Base-by-base conservation (phyloP, 179 eudicot species). In the Beta lomatogona region DNA sequence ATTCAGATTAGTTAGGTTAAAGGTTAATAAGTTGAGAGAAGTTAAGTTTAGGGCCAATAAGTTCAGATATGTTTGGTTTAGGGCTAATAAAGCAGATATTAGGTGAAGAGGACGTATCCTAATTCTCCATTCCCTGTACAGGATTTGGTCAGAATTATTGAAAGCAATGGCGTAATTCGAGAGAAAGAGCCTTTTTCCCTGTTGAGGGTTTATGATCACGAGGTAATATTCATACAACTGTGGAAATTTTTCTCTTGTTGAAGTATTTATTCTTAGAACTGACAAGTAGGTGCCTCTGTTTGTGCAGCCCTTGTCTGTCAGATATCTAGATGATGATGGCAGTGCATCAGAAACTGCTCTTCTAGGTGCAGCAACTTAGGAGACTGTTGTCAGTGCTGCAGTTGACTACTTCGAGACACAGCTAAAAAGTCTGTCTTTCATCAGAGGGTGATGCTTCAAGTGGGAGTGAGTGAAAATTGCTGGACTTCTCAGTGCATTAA, bases 171-270 rank as follows among this genome's bases (percentile, higher is more conserved):
- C 21, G 98, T 93, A 80, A 79, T 90, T 78, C 77, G 85, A 55
- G 97, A 91, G 83, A 82, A 89, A 79, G 98, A 95, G 77, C 97
- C 98, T 48, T 95, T 95, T 88, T 90, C 81, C 82, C 86, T 95
- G 74, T 89, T 93, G 77, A 86, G 91, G 74, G 80, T 80, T 75
- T 82, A 90, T 70, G 91, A 82, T 55, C 86, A 83, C 14, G 89
- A 91, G 94, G 98, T 91, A 88, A 75, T 68, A 18, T 78, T 73
- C 66, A 28, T 75, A 19, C 46, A 50, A 58, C 72, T 50, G 4
- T 61, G 55, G 60, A 22, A 45, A 14, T 13, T n/a, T 78, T 45
- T n/a, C 55, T 63, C 53, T 12, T 36, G 11, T 73, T 31, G 9
- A 25, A n/a, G 31, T 64, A 25, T 25, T 44, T 71, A 31, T 80